A percentile compares a stretch with the other conserved stretches of the same genome.
Evolutionary conservation across 116 monocot genomes (phyloP).

Genomic region (Trichopus zeylanicus): DNA sequence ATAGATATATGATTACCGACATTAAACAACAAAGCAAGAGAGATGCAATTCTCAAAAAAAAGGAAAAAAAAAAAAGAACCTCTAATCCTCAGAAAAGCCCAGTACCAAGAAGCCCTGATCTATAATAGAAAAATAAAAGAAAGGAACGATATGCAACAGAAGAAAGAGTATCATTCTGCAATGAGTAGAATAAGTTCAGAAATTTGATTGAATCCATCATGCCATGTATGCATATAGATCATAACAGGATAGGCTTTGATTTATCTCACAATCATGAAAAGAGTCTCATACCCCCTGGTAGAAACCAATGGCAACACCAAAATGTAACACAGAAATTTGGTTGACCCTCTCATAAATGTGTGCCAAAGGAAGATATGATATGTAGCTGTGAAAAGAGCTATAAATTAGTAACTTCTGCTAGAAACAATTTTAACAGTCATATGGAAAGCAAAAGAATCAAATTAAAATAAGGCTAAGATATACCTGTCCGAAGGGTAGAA

Average conservation of each 20-base stretch:
- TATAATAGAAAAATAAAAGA: background rate
- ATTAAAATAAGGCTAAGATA: conserved; percentile 14
- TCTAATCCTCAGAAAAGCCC: background rate
- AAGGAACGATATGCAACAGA: background rate
- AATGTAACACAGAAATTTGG: conserved; percentile 59
- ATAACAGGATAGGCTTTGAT: background rate
- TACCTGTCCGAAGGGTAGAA: conserved; percentile 76
- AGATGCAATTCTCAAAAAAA: too few relatives aligned
- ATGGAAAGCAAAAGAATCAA: conserved; percentile 1
- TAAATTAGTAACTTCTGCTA: background rate
- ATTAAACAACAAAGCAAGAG: too few relatives aligned
- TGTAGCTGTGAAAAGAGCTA: conserved; percentile 44
- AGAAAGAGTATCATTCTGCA: background rate
- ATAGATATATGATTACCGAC: too few relatives aligned
- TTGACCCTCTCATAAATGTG: conserved; percentile 93
- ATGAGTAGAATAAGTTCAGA: background rate
- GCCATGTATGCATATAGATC: background rate
- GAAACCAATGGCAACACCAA: conserved; percentile 87
- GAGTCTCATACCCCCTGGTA: conserved; percentile 37
- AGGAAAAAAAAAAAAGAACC: too few relatives aligned
- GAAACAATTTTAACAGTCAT: background rate
- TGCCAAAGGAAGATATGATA: conserved; percentile 96
- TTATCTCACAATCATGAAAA: background rate
- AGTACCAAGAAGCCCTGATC: background rate
- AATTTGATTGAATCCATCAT: background rate